Percentiles rank a stretch among this genome's conserved stretches.
Conservation (phyloP, 2,329 filamentous ascomycete species). For the Clonostachys solani region DNA sequence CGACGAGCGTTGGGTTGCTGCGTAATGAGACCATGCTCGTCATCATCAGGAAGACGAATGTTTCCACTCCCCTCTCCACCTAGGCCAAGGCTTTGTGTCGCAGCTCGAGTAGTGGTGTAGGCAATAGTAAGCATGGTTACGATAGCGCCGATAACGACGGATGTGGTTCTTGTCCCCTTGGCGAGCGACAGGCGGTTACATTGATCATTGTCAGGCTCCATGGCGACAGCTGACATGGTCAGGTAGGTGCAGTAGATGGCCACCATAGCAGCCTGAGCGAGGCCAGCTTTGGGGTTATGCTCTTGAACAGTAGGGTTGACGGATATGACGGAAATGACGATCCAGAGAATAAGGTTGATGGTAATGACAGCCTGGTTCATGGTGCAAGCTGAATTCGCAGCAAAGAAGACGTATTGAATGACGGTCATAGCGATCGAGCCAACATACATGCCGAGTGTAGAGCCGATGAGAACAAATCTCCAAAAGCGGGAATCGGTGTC, state of each 20-base stretch:
- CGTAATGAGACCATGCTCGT: constrained; percentile 85
- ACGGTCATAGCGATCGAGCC: constrained; percentile 90
- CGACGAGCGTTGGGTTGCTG: constrained; percentile 76
- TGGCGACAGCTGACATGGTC: constrained; percentile 95
- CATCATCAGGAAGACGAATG: constrained; percentile 62
- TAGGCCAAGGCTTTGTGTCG: constrained; percentile 81
- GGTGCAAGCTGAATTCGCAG: constrained; percentile 71
- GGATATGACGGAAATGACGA: constrained; percentile 77
- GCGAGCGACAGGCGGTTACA: constrained; percentile 91
- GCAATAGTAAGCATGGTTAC: constrained; percentile 96
- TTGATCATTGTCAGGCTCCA: constrained; percentile 91
- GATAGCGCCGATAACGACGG: constrained; percentile 86
- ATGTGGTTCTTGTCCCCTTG: constrained; percentile 83
- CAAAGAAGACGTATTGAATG: constrained; percentile 97
- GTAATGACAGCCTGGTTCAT: constrained; percentile 98
- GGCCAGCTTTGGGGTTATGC: constrained; percentile 85
- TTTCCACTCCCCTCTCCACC: constrained; percentile 41
- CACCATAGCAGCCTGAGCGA: constrained; percentile 97
- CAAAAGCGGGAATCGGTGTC: constrained; percentile 79
- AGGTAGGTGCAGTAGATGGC: constrained; percentile 98
- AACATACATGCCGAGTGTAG: constrained; percentile 90
- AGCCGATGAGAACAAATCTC: constrained; percentile 85
- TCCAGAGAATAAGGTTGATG: constrained; percentile 81
- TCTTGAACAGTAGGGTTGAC: constrained; percentile 89
- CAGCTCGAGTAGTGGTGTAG: constrained; percentile 94